Percentiles rank a stretch among this genome's conserved stretches.
phyloP scores from a whole-genome alignment of 176 grass and related monocot species.

The Juncus inflexus region DNA sequence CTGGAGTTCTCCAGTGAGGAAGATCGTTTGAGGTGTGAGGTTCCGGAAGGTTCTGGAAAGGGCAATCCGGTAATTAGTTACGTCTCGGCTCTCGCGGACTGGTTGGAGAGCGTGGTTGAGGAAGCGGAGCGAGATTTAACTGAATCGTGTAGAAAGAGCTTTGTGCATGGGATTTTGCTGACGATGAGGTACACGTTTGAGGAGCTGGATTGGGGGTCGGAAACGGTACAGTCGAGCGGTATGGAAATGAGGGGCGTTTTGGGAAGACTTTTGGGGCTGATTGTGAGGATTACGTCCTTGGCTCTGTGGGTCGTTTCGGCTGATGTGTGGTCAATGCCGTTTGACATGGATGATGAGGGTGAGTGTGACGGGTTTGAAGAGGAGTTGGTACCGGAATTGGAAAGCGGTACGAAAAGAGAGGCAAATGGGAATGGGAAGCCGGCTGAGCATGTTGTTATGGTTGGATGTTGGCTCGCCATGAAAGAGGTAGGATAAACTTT shows the following conservation, averaged over 20 bases:
- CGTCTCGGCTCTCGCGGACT: slow-evolving; percentile 70
- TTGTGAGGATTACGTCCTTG: slow-evolving; percentile 74
- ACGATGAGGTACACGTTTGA: slow-evolving; percentile 94
- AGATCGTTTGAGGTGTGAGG: slow-evolving; percentile 44
- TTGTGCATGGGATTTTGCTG: slow-evolving; percentile 93
- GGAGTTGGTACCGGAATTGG: slow-evolving; percentile 30
- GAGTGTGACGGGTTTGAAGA: slow-evolving; percentile 49
- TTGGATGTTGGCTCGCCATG: slow-evolving; percentile 98
- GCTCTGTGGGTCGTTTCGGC: slow-evolving; percentile 94
- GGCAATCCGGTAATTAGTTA: slow-evolving; percentile 61
- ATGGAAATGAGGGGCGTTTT: slow-evolving; percentile 63
- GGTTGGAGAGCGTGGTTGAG: slow-evolving; percentile 70
- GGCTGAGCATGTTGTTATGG: slow-evolving; percentile 84
- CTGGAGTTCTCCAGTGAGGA: slow-evolving; percentile 54
- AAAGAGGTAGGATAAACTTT: slow-evolving; percentile 56
- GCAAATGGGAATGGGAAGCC: slow-evolving; percentile 58
- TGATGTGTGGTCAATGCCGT: slow-evolving; percentile 87
- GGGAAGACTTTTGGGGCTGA: slow-evolving; percentile 84
- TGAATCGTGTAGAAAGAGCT: slow-evolving; percentile 84
- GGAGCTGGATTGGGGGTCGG: slow-evolving; percentile 86
- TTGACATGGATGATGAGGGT: slow-evolving; percentile 57
- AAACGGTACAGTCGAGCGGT: slow-evolving; percentile 45
- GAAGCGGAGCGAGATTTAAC: slow-evolving; percentile 80
- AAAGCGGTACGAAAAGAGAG: slow-evolving; percentile 36
- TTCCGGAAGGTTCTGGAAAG: slow-evolving; percentile 30